Conservation (phyloP, 2,329 filamentous ascomycete genomes). For the Monosporascus sp. region DNA sequence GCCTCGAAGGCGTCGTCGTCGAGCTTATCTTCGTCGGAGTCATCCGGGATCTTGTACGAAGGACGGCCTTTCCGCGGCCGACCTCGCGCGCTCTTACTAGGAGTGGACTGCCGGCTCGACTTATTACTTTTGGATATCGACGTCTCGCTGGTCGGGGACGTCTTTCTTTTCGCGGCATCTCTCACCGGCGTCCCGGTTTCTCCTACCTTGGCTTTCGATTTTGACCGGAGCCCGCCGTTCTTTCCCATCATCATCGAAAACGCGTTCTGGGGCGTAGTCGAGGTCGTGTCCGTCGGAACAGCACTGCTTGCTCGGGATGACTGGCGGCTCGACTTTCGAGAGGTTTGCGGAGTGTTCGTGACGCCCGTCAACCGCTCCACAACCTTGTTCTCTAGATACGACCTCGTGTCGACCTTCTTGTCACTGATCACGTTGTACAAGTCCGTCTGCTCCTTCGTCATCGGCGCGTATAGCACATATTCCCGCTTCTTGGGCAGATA, state of each 20-base stretch:
- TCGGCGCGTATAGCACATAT: slow-evolving; percentile 89
- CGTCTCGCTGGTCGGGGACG: slow-evolving; percentile 24
- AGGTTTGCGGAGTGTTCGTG: slow-evolving; percentile 38
- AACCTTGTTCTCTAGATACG: slow-evolving; percentile 78
- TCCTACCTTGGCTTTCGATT: slow-evolving; percentile 12
- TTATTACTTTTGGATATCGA: slow-evolving; percentile 62
- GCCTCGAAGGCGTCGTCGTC: slow-evolving; percentile 83
- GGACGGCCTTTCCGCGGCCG: slow-evolving; percentile 44
- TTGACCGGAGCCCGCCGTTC: slow-evolving; percentile 18
- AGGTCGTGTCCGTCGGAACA: slow-evolving; percentile 12
- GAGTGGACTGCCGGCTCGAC: slow-evolving; percentile 71
- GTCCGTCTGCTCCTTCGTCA: slow-evolving; percentile 86
- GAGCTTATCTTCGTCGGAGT: slow-evolving; percentile 57
- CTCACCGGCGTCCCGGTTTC: slow-evolving; percentile 11
- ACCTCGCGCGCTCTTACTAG: slow-evolving; percentile 43
- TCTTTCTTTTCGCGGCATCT: slow-evolving; percentile 31
- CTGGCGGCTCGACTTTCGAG: slow-evolving; percentile 27
- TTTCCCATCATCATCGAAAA: slow-evolving; percentile 52
- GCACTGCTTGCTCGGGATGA: slow-evolving; percentile 36
- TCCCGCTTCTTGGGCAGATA: slow-evolving; percentile 94
- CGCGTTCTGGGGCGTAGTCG: slow-evolving; percentile 34
- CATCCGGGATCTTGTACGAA: slow-evolving; percentile 51
- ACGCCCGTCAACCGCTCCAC: slow-evolving; percentile 55
- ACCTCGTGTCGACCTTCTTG: slow-evolving; percentile 55
- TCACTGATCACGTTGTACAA: slow-evolving; percentile 67